A percentile compares a stretch with the other conserved stretches of the same genome.
Conservation (phyloP, 352 stramenopile genomes). For the Phytophthora quininea region DNA sequence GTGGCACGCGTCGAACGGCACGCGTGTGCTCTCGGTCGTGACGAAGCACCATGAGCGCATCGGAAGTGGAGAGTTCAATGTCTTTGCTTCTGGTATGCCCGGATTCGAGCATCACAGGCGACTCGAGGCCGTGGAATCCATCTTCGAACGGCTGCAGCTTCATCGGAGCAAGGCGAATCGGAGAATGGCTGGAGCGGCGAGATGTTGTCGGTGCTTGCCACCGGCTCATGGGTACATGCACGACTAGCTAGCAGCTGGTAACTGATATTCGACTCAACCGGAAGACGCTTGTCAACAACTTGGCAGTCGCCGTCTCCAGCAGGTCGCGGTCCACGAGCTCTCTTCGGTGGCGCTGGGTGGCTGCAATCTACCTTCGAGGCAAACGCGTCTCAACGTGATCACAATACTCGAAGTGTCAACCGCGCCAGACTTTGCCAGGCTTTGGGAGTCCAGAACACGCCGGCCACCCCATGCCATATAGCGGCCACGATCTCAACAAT, state of each 20-base stretch:
- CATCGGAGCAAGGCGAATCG: neutral
- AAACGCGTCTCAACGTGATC: too few species aligned
- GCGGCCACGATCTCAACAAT: too few species aligned
- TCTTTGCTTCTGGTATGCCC: neutral
- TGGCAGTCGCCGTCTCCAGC: too few species aligned
- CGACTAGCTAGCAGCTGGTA: neutral
- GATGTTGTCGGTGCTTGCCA: neutral
- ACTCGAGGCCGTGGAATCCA: neutral
- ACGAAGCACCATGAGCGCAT: neutral
- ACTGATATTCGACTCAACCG: neutral
- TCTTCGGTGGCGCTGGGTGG: too few species aligned
- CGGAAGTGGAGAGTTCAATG: neutral
- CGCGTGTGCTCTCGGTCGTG: constrained; percentile 46
- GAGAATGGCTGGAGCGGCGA: neutral
- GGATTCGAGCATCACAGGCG: neutral
- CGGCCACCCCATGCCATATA: too few species aligned
- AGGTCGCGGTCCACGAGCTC: too few species aligned
- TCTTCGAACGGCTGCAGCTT: neutral
- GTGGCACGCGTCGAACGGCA: constrained; percentile 38
- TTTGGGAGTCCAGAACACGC: too few species aligned
- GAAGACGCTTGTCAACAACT: neutral
- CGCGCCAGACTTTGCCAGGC: too few species aligned
- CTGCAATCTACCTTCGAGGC: too few species aligned
- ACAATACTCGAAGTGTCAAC: too few species aligned
- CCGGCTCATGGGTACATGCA: neutral